phyloP scores from a whole-genome alignment of 345 rosid species.

The Sapria himalayana region DNA sequence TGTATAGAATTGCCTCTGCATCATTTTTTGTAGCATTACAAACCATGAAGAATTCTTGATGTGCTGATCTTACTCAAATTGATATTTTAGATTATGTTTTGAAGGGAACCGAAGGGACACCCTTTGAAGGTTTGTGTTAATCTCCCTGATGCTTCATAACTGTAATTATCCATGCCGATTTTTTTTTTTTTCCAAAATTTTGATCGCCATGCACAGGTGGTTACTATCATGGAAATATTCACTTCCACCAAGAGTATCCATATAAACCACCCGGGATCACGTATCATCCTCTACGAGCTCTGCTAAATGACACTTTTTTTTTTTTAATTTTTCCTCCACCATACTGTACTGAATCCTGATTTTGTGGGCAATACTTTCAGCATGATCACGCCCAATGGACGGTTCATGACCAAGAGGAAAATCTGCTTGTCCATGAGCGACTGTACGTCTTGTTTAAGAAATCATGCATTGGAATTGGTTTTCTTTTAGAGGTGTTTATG shows the following conservation, averaged over 20 bases:
- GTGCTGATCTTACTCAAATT: no score
- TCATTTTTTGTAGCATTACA: no score
- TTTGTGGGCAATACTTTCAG: slow-evolving; percentile 23
- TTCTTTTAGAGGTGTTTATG: slow-evolving; percentile 1
- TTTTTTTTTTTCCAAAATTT: neutral
- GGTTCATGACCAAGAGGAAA: slow-evolving; percentile 90
- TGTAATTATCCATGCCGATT: no score
- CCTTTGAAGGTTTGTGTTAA: slow-evolving; percentile 91
- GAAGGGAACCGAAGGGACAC: slow-evolving; percentile 93
- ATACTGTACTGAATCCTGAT: no score
- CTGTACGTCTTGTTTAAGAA: slow-evolving; percentile 31
- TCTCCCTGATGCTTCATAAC: no score
- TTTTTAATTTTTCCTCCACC: neutral
- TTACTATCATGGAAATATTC: slow-evolving; percentile 87
- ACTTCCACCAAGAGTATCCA: slow-evolving; percentile 93
- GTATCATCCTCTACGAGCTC: slow-evolving; percentile 35
- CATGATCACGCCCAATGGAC: slow-evolving; percentile 96
- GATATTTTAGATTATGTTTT: slow-evolving; percentile 57
- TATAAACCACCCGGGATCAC: slow-evolving; percentile 97
- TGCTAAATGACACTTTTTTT: no score
- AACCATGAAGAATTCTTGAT: no score
- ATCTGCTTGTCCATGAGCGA: slow-evolving; percentile 98
- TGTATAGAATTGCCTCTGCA: no score
- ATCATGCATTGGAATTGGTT: slow-evolving; percentile 1
- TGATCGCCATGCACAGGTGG: slow-evolving; percentile 27